Evolutionary conservation across 2,329 filamentous ascomycete species (phyloP).

Genomic region (Aspergillus pseudonomiae): DNA sequence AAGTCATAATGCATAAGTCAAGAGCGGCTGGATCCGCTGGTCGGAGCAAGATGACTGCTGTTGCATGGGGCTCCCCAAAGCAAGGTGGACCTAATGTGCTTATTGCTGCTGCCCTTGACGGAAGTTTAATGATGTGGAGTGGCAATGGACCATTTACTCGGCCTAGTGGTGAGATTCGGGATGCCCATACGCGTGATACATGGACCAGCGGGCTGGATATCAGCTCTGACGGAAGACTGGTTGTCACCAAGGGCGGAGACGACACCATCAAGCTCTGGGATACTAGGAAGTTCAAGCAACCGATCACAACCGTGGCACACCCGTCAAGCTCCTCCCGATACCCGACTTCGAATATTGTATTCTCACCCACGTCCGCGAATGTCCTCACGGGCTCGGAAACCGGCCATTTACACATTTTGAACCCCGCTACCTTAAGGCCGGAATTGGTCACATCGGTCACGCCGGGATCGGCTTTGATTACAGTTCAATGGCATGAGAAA

Average conservation of each 20-base stretch:
- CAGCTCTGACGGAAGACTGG: conserved; percentile 84
- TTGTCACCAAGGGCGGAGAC: conserved; percentile 89
- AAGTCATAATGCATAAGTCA: conserved; percentile 95
- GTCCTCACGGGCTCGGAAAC: conserved; percentile 87
- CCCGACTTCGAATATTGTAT: conserved; percentile 82
- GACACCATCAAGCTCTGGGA: conserved; percentile 96
- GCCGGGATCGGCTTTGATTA: conserved; percentile 77
- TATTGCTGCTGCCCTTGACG: conserved; percentile 82
- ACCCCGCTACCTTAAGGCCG: conserved; percentile 83
- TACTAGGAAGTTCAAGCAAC: conserved; percentile 89
- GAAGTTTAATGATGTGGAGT: conserved; percentile 87
- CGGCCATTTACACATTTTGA: conserved; percentile 88
- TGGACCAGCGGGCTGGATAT: conserved; percentile 94
- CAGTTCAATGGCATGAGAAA: conserved; percentile 88
- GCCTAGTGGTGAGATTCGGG: conserved; percentile 78
- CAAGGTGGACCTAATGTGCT: conserved; percentile 80
- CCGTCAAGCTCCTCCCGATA: conserved; percentile 81
- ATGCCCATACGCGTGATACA: conserved; percentile 79
- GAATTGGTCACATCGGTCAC: conserved; percentile 90
- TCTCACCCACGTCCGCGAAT: conserved; percentile 79
- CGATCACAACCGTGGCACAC: conserved; percentile 78
- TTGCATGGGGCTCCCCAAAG: conserved; percentile 77
- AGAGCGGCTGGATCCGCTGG: conserved; percentile 85
- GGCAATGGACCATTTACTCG: conserved; percentile 84
- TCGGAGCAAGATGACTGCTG: conserved; percentile 88